A percentile compares a stretch with the other conserved stretches of the same genome.
phyloP scores from a whole-genome alignment of 179 eudicot genomes.

The Corrigiola litoralis region DNA sequence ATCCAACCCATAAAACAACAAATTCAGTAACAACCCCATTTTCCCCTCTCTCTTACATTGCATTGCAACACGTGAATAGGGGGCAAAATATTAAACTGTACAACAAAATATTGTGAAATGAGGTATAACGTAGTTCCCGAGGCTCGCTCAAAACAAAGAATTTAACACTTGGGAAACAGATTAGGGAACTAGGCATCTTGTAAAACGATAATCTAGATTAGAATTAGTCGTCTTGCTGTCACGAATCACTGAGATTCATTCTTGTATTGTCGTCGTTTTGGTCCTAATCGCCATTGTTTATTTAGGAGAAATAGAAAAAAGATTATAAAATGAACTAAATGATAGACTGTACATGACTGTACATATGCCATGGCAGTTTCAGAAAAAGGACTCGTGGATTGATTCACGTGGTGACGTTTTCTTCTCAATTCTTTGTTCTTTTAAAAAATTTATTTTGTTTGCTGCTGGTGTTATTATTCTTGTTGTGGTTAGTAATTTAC shows the following conservation, averaged over 20 bases:
- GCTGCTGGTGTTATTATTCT: not conserved
- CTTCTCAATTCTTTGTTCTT: not conserved
- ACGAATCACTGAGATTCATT: not conserved
- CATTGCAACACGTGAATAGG: constrained; percentile 46
- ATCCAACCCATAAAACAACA: constrained; percentile 55
- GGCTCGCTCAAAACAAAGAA: not conserved
- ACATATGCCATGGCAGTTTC: constrained; percentile 16
- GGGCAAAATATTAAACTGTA: constrained; percentile 5
- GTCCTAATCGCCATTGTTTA: too few species aligned
- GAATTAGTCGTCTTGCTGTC: too few species aligned
- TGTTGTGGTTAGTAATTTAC: constrained; percentile 7
- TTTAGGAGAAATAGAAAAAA: too few species aligned
- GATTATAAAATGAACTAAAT: not conserved
- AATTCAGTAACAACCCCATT: constrained; percentile 27
- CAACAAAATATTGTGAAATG: not conserved
- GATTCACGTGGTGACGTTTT: constrained; percentile 29
- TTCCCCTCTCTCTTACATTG: constrained; percentile 7
- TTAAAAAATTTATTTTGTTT: not conserved
- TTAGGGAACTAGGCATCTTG: too few species aligned
- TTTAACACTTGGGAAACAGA: too few species aligned
- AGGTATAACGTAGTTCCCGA: constrained; percentile 26
- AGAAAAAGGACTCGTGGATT: constrained; percentile 10
- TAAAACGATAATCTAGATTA: too few species aligned
- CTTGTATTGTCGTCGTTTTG: not conserved
- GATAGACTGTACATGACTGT: not conserved